Evolutionary conservation across 495 filamentous ascomycete species (phyloP).

Genomic region (Aspergillus carlsbadensis): DNA sequence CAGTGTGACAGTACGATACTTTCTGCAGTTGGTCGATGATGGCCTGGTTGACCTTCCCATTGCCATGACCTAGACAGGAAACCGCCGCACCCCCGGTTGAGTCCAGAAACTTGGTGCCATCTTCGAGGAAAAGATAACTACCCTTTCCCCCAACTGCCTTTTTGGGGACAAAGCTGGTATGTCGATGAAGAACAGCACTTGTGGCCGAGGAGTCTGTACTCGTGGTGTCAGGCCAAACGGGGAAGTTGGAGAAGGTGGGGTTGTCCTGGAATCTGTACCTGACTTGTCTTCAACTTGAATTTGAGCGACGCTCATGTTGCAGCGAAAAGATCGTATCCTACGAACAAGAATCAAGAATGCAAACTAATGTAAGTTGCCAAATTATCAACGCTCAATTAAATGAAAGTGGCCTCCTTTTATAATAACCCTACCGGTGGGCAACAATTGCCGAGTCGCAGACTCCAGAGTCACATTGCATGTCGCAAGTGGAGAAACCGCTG

Average conservation of each 20-base stretch:
- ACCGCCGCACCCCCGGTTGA: constrained; percentile 55
- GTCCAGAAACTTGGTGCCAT: constrained; percentile 65
- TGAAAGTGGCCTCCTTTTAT: too few species aligned
- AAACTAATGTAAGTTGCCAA: too few species aligned
- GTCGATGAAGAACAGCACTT: constrained; percentile 45
- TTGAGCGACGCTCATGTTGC: too few species aligned
- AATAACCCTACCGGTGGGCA: too few species aligned
- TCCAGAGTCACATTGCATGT: too few species aligned
- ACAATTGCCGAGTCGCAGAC: too few species aligned
- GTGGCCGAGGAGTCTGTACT: constrained; percentile 12
- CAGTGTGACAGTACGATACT: constrained; percentile 53
- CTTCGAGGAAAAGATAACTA: constrained; percentile 49
- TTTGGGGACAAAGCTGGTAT: constrained; percentile 39
- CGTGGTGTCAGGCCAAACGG: background rate
- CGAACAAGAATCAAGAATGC: too few species aligned
- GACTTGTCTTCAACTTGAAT: too few species aligned
- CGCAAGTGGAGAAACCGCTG: too few species aligned
- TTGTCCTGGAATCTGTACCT: constrained; percentile 3
- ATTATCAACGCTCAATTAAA: too few species aligned
- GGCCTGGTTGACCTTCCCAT: constrained; percentile 42
- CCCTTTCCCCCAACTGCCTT: constrained; percentile 43
- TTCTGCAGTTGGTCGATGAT: constrained; percentile 50
- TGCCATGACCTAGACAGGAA: constrained; percentile 49
- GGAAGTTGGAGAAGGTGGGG: background rate
- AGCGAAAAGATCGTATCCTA: too few species aligned